Percentiles rank a stretch among this genome's conserved stretches.
Evolutionary conservation across 2,329 filamentous ascomycete genomes (phyloP).

Genomic region (Arachnopeziza araneosa): DNA sequence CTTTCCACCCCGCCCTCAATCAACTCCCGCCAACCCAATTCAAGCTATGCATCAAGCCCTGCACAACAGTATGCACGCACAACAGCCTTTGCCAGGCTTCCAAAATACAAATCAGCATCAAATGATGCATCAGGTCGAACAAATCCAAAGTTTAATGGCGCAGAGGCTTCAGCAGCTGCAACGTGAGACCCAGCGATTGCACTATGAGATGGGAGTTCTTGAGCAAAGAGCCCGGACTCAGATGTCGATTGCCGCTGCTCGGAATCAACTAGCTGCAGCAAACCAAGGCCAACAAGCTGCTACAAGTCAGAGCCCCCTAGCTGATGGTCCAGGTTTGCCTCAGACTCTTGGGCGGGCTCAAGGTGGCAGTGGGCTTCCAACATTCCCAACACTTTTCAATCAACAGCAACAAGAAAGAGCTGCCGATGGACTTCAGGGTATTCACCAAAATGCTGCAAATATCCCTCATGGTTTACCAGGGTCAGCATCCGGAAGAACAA

Average conservation of each 20-base stretch:
- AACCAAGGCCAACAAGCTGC: conserved; percentile 3
- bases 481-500: conserved; percentile 21
- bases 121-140: conserved; percentile 16
- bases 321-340: conserved; percentile 10
- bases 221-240: conserved; percentile 7
- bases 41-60: conserved; percentile 10
- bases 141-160: conserved; percentile 24
- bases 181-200: conserved; percentile 39
- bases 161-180: conserved; percentile 44
- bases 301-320: conserved; percentile 1
- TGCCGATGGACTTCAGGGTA: conserved; percentile 20
- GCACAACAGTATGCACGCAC: conserved; percentile 13
- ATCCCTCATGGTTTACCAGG: conserved; percentile 21
- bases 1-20: conserved; percentile 17
- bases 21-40: conserved; percentile 14
- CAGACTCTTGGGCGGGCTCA: conserved; percentile 14
- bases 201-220: conserved; percentile 31
- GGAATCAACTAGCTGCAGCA: not conserved
- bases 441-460: conserved; percentile 10
- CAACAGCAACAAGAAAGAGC: conserved; percentile 26
- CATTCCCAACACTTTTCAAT: conserved; percentile 14
- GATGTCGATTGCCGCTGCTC: not conserved
- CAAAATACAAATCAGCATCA: conserved; percentile 25
- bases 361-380: not conserved
- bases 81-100: conserved; percentile 22